phyloP scores from a whole-genome alignment of 2,329 filamentous ascomycete species.

The Phoma sp. region DNA sequence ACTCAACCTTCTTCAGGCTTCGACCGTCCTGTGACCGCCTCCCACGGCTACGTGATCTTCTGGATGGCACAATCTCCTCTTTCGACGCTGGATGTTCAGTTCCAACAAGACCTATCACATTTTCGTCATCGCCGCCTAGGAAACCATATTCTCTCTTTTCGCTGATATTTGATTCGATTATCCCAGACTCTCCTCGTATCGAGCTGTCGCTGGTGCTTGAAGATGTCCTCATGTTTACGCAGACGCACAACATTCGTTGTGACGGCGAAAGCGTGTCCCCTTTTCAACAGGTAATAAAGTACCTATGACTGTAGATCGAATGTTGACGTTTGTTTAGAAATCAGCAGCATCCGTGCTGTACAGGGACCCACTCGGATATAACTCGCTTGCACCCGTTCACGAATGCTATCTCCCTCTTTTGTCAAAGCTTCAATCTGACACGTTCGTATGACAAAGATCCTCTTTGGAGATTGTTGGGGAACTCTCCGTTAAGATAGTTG shows the following conservation, averaged over 20 bases:
- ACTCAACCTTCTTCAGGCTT: conserved; percentile 29
- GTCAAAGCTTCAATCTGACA: conserved; percentile 9
- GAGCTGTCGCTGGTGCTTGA: conserved; percentile 15
- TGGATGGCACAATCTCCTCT: not conserved
- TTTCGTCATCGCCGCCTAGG: conserved; percentile 23
- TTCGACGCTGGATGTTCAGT: not conserved
- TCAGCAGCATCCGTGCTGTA: not conserved
- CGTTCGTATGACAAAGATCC: not conserved
- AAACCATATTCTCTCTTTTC: conserved; percentile 18
- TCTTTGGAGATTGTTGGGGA: not conserved
- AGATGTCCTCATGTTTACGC: not conserved
- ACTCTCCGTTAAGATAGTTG: not conserved
- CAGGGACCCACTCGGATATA: conserved; percentile 20
- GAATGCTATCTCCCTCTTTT: conserved; percentile 6
- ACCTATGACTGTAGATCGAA: not conserved
- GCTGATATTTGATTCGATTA: conserved; percentile 21
- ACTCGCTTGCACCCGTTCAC: conserved; percentile 12
- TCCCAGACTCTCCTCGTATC: conserved; percentile 6
- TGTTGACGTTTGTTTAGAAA: conserved; percentile 8
- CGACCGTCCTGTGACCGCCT: conserved; percentile 28
- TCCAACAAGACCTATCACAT: conserved; percentile 19
- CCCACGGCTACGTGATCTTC: conserved; percentile 8
- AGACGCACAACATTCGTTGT: too few species aligned
- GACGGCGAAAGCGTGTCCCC: not conserved
- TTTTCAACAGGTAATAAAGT: not conserved